Evolutionary conservation across 306 rosid genomes (phyloP), one percentile per base, ranked within the genome.

Genomic region (Comarum palustre): DNA sequence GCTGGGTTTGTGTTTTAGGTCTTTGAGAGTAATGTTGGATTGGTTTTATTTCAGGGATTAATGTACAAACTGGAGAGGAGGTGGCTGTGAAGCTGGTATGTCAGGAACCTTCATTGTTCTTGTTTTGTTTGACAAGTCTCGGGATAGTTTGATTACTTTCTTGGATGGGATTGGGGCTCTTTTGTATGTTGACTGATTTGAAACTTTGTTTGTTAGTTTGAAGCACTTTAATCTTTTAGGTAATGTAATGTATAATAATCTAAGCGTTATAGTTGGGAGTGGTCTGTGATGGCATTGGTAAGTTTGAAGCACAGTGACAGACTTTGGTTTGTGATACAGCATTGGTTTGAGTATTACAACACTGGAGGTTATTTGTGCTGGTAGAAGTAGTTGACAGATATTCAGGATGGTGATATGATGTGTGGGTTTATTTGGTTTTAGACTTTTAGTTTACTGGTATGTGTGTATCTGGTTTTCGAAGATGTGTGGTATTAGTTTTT

Each of bases 51-150:
- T 76, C 85, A 94, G 99, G 93, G 51, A 83, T 87, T 78, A 94
- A 94, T 88, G 87, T 94, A 4, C 97, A 94, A 71, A 89, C 79
- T 76, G 97, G 97, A 50, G 99, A 94, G 84, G 99, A 94, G 80
- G 99, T 94, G 71, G 99, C 95, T 82, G 95, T 94, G 64, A 94
- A 94, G 84, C 89, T 94, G 91, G 99, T 94, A 79, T 70, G 95
- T 80, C 74, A 45, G 50, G 52, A 55, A 54, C 68, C 55, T 82
- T 72, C 41, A 6, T 42, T 59, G 61, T 51, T 14, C 27, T 62
- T 82, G 9, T 51, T 25, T 72, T 62, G 57, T 46, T 64, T 7
- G 74, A 29, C 16, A 51, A 62, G 9, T 42, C 64, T 55, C 22
- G 0, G 66, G 58, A 45, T 39, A 39, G 29, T 36, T 50, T 46